These are phyloP conservation scores for Leccinellum albellum DNA, from an alignment of 768 basidiomycete genomes.

Conservation along the genomic window DNA sequence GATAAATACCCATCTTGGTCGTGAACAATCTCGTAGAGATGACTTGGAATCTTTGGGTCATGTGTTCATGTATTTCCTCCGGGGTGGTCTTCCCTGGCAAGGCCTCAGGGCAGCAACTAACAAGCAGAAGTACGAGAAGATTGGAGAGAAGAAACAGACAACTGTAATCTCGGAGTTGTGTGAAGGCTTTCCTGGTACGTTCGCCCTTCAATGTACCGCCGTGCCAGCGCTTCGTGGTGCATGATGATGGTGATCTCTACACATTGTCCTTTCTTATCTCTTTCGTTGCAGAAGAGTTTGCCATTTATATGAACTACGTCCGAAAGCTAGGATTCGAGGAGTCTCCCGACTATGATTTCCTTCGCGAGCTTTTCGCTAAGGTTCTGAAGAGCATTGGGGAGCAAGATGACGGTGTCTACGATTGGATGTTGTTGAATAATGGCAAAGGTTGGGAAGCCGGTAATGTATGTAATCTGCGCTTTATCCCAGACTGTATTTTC, in stretches of 20 bases:
- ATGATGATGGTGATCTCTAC: background rate
- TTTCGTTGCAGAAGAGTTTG: slow-evolving; percentile 71
- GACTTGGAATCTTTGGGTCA: slow-evolving; percentile 96
- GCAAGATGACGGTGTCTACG: slow-evolving; percentile 86
- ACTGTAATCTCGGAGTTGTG: slow-evolving; percentile 90
- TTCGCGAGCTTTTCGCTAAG: slow-evolving; percentile 91
- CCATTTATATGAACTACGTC: slow-evolving; percentile 99
- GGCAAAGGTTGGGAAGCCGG: slow-evolving; percentile 96
- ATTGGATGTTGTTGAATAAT: slow-evolving; percentile 93
- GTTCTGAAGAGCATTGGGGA: slow-evolving; percentile 86
- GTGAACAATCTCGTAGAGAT: slow-evolving; percentile 92
- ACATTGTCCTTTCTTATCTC: slow-evolving; percentile 1
- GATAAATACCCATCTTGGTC: slow-evolving; percentile 97
- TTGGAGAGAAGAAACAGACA: slow-evolving; percentile 97
- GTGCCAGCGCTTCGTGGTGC: background rate
- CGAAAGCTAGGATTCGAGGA: slow-evolving; percentile 98
- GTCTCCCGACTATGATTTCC: slow-evolving; percentile 95
- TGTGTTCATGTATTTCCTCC: slow-evolving; percentile 99
- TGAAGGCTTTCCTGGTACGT: slow-evolving; percentile 89
- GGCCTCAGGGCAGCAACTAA: slow-evolving; percentile 96
- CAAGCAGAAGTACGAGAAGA: slow-evolving; percentile 99
- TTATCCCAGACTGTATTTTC: background rate
- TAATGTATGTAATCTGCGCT: slow-evolving; percentile 50
- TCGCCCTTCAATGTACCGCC: background rate
- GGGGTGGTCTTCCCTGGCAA: slow-evolving; percentile 97